phyloP scores from a whole-genome alignment of 2,329 filamentous ascomycete species.

The Hypoxylon sp. region DNA sequence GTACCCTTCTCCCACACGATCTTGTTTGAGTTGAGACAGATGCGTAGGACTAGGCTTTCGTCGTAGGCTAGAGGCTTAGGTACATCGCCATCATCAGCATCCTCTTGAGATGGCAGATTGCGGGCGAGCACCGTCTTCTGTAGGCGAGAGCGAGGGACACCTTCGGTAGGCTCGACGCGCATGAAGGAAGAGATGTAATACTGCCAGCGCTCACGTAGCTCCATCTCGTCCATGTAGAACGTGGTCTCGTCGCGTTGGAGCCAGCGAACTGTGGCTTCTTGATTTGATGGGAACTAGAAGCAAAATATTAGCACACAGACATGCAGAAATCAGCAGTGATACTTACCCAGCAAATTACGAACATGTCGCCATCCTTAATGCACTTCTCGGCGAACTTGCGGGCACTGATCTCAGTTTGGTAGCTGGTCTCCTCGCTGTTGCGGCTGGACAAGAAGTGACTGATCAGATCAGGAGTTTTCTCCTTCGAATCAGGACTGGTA shows the following conservation, averaged over 20 bases:
- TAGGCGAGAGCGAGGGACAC: conserved; percentile 70
- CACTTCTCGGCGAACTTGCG: conserved; percentile 92
- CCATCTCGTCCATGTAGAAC: conserved; percentile 88
- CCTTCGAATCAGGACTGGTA: conserved; percentile 85
- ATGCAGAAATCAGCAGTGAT: conserved; percentile 13
- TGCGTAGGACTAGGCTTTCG: conserved; percentile 75
- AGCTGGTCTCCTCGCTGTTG: conserved; percentile 84
- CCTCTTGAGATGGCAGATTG: conserved; percentile 71
- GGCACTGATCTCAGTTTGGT: conserved; percentile 87
- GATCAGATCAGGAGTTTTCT: conserved; percentile 91
- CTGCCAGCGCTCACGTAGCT: conserved; percentile 84
- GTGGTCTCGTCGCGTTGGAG: conserved; percentile 75
- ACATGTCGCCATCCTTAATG: conserved; percentile 91
- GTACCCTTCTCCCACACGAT: conserved; percentile 78
- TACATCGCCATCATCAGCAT: conserved; percentile 69
- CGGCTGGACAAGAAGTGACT: conserved; percentile 86
- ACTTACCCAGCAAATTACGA: conserved; percentile 90
- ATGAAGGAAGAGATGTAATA: conserved; percentile 95
- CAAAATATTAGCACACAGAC: conserved; percentile 50
- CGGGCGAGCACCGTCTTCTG: conserved; percentile 75
- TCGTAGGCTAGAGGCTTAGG: conserved; percentile 68
- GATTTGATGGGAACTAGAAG: conserved; percentile 68
- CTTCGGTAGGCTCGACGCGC: conserved; percentile 87
- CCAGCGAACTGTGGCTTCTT: conserved; percentile 76
- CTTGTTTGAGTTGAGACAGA: conserved; percentile 81